Evolutionary conservation across 2,329 filamentous ascomycete genomes (phyloP).

Genomic region (Colletotrichum ledebouriae): DNA sequence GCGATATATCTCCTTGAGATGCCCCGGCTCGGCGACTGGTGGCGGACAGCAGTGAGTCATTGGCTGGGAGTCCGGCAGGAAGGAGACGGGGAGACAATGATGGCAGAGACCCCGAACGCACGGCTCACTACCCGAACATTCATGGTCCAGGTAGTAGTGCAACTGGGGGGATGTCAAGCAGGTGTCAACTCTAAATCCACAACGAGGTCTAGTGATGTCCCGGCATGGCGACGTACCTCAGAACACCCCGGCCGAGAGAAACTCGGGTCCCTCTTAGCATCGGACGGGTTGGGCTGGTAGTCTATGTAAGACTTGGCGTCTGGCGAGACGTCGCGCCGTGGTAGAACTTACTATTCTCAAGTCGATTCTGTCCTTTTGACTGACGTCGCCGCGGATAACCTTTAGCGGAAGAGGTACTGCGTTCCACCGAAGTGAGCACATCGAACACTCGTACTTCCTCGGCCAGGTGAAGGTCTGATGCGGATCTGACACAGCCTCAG

Average conservation of each 20-base stretch:
- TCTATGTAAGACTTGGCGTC: slow-evolving; percentile 16
- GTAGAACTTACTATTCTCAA: slow-evolving; percentile 31
- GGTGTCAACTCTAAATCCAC: slow-evolving; percentile 18
- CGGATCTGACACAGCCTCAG: slow-evolving; percentile 34
- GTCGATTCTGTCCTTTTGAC: slow-evolving; percentile 36
- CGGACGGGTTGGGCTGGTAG: slow-evolving; percentile 26
- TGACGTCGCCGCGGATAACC: slow-evolving; percentile 37
- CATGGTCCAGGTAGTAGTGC: slow-evolving; percentile 42
- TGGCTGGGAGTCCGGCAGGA: slow-evolving; percentile 37
- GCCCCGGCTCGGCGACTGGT: slow-evolving; percentile 26
- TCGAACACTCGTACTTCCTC: slow-evolving; percentile 34
- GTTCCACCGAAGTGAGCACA: slow-evolving; percentile 41
- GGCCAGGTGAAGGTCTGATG: slow-evolving; percentile 31
- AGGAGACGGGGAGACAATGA: slow-evolving; percentile 30
- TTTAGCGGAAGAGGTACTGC: slow-evolving; percentile 35
- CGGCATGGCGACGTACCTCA: slow-evolving; percentile 27
- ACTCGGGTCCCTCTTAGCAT: slow-evolving; percentile 28
- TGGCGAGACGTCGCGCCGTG: neutral
- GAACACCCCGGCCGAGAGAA: slow-evolving; percentile 38
- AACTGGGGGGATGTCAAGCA: slow-evolving; percentile 16
- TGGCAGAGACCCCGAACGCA: slow-evolving; percentile 41
- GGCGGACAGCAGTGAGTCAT: slow-evolving; percentile 41
- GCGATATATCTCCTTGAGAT: slow-evolving; percentile 41
- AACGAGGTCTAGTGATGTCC: neutral
- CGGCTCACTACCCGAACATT: slow-evolving; percentile 34